These are phyloP conservation scores for Pontederia paniculata DNA, from an alignment of 176 grass and related monocot species.

Conservation along the genomic window DNA sequence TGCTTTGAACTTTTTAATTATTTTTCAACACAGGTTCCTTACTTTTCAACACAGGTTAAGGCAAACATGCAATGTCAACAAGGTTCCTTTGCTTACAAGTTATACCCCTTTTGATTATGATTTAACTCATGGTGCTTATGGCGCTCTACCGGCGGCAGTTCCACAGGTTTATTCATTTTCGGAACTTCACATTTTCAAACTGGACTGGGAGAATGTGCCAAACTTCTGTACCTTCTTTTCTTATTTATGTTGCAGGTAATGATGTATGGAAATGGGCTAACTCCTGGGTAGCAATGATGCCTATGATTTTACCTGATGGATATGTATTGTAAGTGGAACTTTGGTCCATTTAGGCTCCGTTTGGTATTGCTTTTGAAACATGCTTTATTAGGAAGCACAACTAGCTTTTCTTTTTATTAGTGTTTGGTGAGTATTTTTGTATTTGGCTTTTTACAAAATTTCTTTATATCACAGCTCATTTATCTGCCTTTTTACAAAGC, in stretches of 20 bases:
- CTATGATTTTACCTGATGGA: constrained; percentile 48
- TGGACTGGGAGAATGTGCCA: too few species aligned
- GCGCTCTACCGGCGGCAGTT: constrained; percentile 24
- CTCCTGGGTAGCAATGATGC: constrained; percentile 43
- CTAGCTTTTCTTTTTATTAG: too few species aligned
- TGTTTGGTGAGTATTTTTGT: too few species aligned
- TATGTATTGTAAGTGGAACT: constrained; percentile 38
- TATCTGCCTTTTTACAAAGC: too few species aligned
- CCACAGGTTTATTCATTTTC: constrained; percentile 33
- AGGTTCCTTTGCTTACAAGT: constrained; percentile 35
- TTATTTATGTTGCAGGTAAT: constrained; percentile 35
- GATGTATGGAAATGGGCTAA: constrained; percentile 23
- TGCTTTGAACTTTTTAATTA: too few species aligned
- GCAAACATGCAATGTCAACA: too few species aligned
- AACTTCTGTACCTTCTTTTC: constrained; percentile 9
- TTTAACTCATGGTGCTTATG: constrained; percentile 34
- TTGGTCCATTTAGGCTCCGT: too few species aligned
- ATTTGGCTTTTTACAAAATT: too few species aligned
- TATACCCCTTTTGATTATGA: constrained; percentile 51
- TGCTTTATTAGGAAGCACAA: too few species aligned
- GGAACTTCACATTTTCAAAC: background rate
- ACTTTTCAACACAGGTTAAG: too few species aligned
- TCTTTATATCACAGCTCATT: too few species aligned
- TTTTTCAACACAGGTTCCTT: constrained; percentile 25
- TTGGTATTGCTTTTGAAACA: too few species aligned